Conservation (phyloP, 495 filamentous ascomycete species). For the Penicillium cinerascens region DNA sequence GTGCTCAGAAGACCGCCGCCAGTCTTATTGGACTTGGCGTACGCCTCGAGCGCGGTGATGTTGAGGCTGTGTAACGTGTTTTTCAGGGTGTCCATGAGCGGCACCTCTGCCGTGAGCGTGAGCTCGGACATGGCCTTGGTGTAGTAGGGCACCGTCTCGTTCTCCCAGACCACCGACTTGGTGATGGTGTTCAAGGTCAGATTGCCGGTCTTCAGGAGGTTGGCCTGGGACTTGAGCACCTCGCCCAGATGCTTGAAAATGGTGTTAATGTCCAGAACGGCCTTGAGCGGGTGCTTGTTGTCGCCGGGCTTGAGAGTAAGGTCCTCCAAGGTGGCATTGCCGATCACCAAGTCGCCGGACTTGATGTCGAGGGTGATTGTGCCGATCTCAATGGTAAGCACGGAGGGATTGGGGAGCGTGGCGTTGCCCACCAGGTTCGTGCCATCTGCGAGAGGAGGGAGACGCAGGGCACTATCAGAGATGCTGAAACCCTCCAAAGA, state of each 20-base stretch:
- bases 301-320: conserved; percentile 57
- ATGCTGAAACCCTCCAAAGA: conserved; percentile 31
- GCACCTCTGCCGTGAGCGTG: conserved; percentile 30
- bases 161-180: conserved; percentile 31
- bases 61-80: conserved; percentile 31
- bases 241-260: conserved; percentile 29
- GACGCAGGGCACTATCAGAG: conserved; percentile 16
- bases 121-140: conserved; percentile 36
- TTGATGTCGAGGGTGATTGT: conserved; percentile 34
- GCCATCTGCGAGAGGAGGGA: conserved; percentile 23
- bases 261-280: conserved; percentile 28
- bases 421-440: conserved; percentile 37
- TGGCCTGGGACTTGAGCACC: conserved; percentile 28
- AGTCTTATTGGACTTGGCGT: conserved; percentile 1
- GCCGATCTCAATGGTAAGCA: conserved; percentile 38
- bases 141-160: conserved; percentile 38
- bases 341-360: conserved; percentile 40
- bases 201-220: conserved; percentile 28
- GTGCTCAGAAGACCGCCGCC: neutral
- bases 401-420: conserved; percentile 37
- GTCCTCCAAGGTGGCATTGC: conserved; percentile 54
- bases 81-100: conserved; percentile 24
- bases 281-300: conserved; percentile 51
- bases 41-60: conserved; percentile 1
- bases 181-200: conserved; percentile 32